A percentile compares a stretch with the other conserved stretches of the same genome.
Evolutionary conservation across 106 monocot genomes (phyloP).

Genomic region (Iris macrosiphon): DNA sequence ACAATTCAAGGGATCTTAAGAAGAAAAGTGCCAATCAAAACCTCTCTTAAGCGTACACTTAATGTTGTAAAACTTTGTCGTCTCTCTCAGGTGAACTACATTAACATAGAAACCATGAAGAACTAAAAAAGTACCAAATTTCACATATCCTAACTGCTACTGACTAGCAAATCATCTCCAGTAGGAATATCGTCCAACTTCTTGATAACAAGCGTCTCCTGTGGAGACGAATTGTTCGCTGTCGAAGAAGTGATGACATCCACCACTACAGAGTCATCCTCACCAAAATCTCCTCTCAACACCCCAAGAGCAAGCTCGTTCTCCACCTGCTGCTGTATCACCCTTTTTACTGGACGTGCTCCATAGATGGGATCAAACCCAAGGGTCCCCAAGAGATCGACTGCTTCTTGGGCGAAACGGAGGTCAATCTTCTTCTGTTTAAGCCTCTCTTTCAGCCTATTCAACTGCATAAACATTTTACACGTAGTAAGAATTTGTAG

Average conservation of each 20-base stretch:
- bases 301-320: conserved; percentile 61
- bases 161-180: conserved; percentile 14
- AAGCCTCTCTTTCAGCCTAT: conserved; percentile 53
- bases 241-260: conserved; percentile 15
- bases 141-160: too few species aligned
- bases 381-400: conserved; percentile 43
- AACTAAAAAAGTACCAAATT: too few species aligned
- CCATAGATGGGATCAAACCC: conserved; percentile 82
- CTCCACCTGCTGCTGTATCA: conserved; percentile 84
- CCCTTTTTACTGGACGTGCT: conserved; percentile 78
- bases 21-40: too few species aligned
- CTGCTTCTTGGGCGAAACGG: conserved; percentile 41
- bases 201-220: conserved; percentile 30
- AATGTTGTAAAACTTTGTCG: too few species aligned
- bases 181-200: conserved; percentile 17
- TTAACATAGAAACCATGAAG: too few species aligned
- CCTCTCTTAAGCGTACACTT: too few species aligned
- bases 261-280: conserved; percentile 45
- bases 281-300: conserved; percentile 52
- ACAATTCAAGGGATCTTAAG: too few species aligned
- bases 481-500: too few species aligned
- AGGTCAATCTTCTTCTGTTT: conserved; percentile 69
- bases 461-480: conserved; percentile 64
- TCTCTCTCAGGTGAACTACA: too few species aligned
- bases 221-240: conserved; percentile 11